Conservation (phyloP, 148 eudicot genomes). For the Polygonum aviculare region DNA sequence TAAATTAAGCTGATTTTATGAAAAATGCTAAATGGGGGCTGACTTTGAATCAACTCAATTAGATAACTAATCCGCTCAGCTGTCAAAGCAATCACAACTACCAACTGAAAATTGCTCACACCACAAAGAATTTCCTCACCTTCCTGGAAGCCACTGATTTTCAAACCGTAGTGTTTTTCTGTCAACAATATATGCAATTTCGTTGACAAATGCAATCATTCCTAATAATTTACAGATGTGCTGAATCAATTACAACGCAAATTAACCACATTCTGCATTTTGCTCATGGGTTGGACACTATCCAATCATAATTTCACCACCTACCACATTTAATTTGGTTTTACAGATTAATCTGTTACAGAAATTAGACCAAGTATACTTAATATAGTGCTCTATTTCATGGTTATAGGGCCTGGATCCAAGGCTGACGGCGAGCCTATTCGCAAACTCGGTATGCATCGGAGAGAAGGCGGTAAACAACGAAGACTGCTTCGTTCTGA, state of each 20-base stretch:
- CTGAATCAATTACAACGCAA: background rate
- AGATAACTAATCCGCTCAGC: background rate
- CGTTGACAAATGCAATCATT: background rate
- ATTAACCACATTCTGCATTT: background rate
- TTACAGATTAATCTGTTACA: background rate
- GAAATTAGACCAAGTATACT: background rate
- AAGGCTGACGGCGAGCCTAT: constrained; percentile 66
- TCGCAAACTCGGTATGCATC: constrained; percentile 61
- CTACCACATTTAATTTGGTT: too few relatives aligned
- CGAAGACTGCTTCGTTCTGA: constrained; percentile 78
- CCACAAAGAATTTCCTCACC: background rate
- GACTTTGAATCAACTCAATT: background rate
- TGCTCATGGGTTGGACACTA: background rate
- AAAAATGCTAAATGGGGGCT: background rate
- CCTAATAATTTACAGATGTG: background rate
- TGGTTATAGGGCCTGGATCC: constrained; percentile 82
- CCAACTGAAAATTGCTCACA: constrained; percentile 3
- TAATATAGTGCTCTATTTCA: background rate
- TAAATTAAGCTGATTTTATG: background rate
- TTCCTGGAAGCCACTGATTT: background rate
- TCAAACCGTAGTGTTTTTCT: background rate
- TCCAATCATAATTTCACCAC: background rate
- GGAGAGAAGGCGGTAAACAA: constrained; percentile 62
- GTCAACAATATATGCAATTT: background rate
- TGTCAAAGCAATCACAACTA: constrained; percentile 3